Conservation (phyloP, 495 filamentous ascomycete genomes). For the Lasiosphaeris hirsuta region DNA sequence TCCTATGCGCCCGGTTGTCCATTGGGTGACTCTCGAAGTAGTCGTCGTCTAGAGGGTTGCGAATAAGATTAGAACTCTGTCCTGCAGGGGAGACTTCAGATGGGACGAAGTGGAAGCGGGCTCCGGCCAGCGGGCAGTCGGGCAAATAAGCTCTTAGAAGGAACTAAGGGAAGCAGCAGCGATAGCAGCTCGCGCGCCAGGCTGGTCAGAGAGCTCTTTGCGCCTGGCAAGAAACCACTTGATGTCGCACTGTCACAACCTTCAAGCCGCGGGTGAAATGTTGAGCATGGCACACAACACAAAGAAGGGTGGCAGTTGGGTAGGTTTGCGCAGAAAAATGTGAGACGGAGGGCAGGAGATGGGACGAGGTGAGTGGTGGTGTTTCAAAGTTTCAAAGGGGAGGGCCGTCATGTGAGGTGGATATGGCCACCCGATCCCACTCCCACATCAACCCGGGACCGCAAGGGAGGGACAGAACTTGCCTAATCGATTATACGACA, state of each 20-base stretch:
- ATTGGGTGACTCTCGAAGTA: slow-evolving; percentile 53
- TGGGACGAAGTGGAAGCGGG: slow-evolving; percentile 2
- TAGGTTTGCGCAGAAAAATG: background rate
- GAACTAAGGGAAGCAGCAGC: background rate
- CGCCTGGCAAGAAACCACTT: slow-evolving; percentile 32
- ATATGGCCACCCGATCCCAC: background rate
- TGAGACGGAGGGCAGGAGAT: slow-evolving; percentile 5
- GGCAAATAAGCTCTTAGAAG: no score
- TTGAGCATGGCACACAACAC: background rate
- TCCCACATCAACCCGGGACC: slow-evolving; percentile 2
- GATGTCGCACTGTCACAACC: slow-evolving; percentile 11
- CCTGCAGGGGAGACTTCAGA: background rate
- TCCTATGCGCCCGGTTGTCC: slow-evolving; percentile 55
- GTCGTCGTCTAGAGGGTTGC: slow-evolving; percentile 53
- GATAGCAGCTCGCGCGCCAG: no score
- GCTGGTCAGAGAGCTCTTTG: slow-evolving; percentile 18
- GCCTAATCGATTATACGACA: slow-evolving; percentile 73
- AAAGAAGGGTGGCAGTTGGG: background rate
- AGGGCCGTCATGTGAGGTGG: slow-evolving; percentile 3
- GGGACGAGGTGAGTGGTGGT: background rate
- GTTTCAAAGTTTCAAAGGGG: background rate
- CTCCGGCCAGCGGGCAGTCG: background rate
- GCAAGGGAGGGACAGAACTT: slow-evolving; percentile 39
- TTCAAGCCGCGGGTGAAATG: background rate
- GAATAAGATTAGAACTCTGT: slow-evolving; percentile 24